Conservation (phyloP, 2,329 filamentous ascomycete species). For the Pseudocercospora ulei region DNA sequence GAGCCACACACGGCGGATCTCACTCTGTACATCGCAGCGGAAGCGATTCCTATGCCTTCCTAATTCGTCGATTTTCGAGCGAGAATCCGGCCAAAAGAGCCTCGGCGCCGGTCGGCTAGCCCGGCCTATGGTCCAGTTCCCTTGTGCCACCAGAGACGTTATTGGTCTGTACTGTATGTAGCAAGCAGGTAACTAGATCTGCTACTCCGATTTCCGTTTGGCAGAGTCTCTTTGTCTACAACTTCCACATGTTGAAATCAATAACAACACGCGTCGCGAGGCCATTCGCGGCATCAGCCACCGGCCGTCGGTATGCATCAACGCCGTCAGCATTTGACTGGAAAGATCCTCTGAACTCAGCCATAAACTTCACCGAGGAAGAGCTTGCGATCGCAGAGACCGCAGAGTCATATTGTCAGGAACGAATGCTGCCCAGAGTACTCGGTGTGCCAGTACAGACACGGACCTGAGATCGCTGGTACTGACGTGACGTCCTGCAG, state of each 20-base stretch:
- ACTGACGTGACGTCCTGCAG: conserved; percentile 40
- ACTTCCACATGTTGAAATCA: conserved; percentile 39
- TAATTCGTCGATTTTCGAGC: background rate
- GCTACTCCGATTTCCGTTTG: background rate
- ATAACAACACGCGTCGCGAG: conserved; percentile 37
- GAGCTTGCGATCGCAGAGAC: conserved; percentile 84
- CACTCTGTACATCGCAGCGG: no score
- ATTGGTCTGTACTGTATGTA: conserved; percentile 3
- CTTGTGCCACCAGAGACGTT: background rate
- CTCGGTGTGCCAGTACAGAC: conserved; percentile 50
- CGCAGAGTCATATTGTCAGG: conserved; percentile 88
- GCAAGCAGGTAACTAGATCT: conserved; percentile 4
- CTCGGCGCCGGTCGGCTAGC: conserved; percentile 1
- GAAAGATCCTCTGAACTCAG: conserved; percentile 71
- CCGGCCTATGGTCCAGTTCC: conserved; percentile 10
- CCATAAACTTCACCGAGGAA: conserved; percentile 71
- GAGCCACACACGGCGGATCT: no score
- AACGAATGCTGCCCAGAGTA: conserved; percentile 73
- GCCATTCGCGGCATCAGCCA: conserved; percentile 28
- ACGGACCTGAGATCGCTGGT: background rate
- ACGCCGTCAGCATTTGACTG: conserved; percentile 61
- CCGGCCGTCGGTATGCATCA: conserved; percentile 36
- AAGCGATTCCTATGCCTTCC: conserved; percentile 2
- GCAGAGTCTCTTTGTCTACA: conserved; percentile 1
- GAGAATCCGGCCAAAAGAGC: conserved; percentile 2